phyloP scores from a whole-genome alignment of 495 filamentous ascomycete genomes.

The Xylona heveae region DNA sequence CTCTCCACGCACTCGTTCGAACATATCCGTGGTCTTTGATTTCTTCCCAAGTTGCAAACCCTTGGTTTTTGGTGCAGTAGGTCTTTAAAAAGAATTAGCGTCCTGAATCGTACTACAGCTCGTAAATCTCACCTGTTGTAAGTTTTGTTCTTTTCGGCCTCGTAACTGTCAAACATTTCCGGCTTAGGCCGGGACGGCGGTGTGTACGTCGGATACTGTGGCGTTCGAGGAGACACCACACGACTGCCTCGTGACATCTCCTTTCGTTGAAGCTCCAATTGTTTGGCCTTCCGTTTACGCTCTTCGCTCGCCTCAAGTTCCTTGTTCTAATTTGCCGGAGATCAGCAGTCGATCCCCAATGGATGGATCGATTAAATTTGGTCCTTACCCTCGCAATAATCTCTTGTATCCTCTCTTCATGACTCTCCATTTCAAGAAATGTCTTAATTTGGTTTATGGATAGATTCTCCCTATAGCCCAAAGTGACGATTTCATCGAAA shows the following conservation, averaged over 20 bases:
- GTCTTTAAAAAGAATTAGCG: constrained; percentile 17
- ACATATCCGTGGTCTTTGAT: constrained; percentile 89
- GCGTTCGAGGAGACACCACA: constrained; percentile 39
- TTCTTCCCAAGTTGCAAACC: constrained; percentile 99
- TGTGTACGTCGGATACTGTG: constrained; percentile 75
- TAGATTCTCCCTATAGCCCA: constrained; percentile 90
- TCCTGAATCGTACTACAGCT: neutral
- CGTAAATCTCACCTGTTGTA: constrained; percentile 39
- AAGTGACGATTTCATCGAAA: constrained; percentile 87
- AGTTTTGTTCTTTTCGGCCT: constrained; percentile 88
- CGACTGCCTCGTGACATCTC: constrained; percentile 47
- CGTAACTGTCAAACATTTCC: constrained; percentile 79
- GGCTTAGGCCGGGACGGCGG: constrained; percentile 51
- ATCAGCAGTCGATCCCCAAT: constrained; percentile 12
- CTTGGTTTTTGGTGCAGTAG: constrained; percentile 63
- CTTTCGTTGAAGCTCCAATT: constrained; percentile 93
- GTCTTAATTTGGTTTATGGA: constrained; percentile 93
- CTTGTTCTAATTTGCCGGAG: constrained; percentile 57
- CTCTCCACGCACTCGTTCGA: constrained; percentile 81
- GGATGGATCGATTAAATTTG: too few relatives aligned
- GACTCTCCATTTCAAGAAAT: constrained; percentile 96
- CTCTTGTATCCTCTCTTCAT: constrained; percentile 95
- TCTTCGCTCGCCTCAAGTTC: constrained; percentile 94
- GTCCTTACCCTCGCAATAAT: constrained; percentile 78
- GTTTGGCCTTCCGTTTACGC: constrained; percentile 93